Evolutionary conservation across 208 protist genomes (phyloP), one percentile per base, ranked within the genome.

Genomic region (Leishmania martiniquensis): DNA sequence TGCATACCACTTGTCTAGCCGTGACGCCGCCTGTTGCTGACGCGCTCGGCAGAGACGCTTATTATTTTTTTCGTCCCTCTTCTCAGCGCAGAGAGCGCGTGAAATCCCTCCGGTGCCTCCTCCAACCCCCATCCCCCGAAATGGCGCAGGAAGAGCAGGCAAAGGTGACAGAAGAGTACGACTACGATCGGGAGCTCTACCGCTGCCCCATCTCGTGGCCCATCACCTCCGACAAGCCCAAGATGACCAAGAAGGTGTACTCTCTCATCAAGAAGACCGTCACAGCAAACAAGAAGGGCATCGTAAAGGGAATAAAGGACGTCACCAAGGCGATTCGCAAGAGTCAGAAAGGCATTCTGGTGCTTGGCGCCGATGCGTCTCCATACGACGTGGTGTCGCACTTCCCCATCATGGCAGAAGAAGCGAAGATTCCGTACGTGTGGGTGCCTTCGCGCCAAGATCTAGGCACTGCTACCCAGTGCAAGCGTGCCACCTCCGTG

Each of bases 191-290:
- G n/a, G 85, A 96, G 85, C 86, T 98, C 39, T 98, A 98, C 86
- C 90, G 93, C 65, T 98, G 95, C 89, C 95, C 95, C 59, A 97
- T 98, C 85, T 90, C 95, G 37, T 96, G 89, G 89, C 95, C 95
- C 47, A 76, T 97, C 62, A 87, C 95, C 32, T 95, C 93, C 5
- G 95, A 97, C 71, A 96, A 96, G 81, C 92, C 96, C 37, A 98
- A 98, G 84, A 97, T 98, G 93, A 98, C 96, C 15, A 98, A 98
- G 84, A 98, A 98, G 89, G 86, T 98, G 49, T 98, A 98, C 83
- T 96, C 91, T 7, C 90, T 98, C 51, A 92, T 98, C 67, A 97
- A 97, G 81, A 97, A 98, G 81, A 89, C 93, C 4, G 93, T 97
- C 65, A 93, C 87, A 22, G 86, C 81, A 20, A 96, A 96, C 86